phyloP scores from a whole-genome alignment of 192 early-diverging fungal genomes.

The Diversispora epigaea region DNA sequence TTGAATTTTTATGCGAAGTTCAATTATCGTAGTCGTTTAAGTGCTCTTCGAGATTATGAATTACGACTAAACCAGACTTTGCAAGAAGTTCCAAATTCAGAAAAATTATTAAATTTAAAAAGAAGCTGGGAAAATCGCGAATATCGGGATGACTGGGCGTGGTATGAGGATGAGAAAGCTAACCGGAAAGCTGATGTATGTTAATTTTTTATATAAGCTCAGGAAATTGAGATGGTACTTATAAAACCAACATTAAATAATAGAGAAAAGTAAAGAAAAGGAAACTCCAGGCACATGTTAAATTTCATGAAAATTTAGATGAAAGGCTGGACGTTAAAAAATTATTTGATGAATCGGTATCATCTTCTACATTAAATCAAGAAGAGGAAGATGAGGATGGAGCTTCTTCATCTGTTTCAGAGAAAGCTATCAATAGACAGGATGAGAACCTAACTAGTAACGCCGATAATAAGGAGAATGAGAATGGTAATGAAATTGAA shows the following conservation, averaged over 20 bases:
- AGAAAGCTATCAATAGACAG: too few species aligned
- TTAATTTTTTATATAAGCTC: not conserved
- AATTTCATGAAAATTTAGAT: not conserved
- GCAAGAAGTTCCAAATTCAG: not conserved
- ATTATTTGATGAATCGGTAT: too few species aligned
- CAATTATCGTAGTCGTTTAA: constrained; percentile 9
- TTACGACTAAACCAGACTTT: constrained; percentile 18
- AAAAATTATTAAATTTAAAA: constrained; percentile 20
- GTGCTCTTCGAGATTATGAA: not conserved
- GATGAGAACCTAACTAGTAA: too few species aligned
- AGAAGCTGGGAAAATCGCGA: not conserved
- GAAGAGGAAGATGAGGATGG: too few species aligned
- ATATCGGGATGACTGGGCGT: constrained; percentile 19
- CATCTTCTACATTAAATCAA: too few species aligned
- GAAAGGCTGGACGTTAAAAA: not conserved
- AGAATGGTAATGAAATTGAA: too few species aligned
- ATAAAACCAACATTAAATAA: not conserved
- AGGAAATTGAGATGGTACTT: not conserved
- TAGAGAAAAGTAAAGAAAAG: constrained; percentile 33
- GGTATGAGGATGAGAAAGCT: not conserved
- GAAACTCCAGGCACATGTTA: not conserved
- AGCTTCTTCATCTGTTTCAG: too few species aligned
- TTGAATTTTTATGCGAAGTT: constrained; percentile 24
- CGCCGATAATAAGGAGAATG: too few species aligned
- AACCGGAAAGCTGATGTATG: not conserved